Evolutionary conservation across 305 asterid genomes (phyloP).

Genomic region (Coffea humblotiana): DNA sequence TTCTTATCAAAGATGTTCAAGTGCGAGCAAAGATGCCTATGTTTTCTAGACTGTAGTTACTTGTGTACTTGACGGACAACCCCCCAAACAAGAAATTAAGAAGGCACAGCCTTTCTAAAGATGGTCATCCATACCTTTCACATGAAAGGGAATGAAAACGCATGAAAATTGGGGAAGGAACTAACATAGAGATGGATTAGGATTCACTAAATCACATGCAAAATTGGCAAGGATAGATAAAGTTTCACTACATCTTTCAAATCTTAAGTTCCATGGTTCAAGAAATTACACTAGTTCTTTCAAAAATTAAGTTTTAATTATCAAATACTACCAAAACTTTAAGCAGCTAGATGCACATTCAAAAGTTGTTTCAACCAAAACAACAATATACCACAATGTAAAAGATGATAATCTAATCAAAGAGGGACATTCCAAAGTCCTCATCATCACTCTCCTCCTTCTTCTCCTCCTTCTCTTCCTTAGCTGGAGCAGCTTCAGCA

Average conservation of each 20-base stretch:
- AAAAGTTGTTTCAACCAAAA: not conserved
- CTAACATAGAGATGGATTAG: not conserved
- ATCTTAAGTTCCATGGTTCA: not conserved
- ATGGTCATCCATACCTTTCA: not conserved
- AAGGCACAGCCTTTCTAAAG: not conserved
- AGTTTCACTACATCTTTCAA: not conserved
- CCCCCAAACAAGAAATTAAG: not conserved
- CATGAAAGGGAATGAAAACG: not conserved
- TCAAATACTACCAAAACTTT: conserved; percentile 1
- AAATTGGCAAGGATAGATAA: not conserved
- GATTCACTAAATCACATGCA: not conserved
- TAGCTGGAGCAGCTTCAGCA: conserved; percentile 51
- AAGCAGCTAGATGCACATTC: not conserved
- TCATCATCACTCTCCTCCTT: conserved; percentile 62
- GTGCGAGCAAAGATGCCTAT: not conserved
- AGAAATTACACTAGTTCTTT: not conserved
- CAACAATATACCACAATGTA: not conserved
- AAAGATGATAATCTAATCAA: conserved; percentile 32
- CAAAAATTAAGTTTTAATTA: not conserved
- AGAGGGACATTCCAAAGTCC: conserved; percentile 58
- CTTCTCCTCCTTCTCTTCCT: conserved; percentile 54
- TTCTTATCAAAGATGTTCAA: too few relatives aligned
- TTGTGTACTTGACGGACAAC: not conserved
- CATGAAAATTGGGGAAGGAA: not conserved
- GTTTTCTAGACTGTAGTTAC: not conserved